phyloP scores from a whole-genome alignment of 768 basidiomycete genomes.

The Solioccasus polychromus region DNA sequence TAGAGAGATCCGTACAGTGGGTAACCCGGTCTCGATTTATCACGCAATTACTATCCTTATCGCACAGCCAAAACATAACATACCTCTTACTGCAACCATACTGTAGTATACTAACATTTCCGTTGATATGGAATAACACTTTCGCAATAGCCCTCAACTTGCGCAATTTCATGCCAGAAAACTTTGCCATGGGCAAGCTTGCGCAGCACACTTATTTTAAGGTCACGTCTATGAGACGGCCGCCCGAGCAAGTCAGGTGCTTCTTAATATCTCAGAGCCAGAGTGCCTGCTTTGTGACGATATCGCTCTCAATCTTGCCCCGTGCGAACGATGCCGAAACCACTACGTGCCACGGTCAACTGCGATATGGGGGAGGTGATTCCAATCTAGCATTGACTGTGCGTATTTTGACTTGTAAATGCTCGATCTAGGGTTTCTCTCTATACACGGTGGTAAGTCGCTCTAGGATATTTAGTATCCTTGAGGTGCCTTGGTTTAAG shows the following conservation, averaged over 20 bases:
- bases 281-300: background rate
- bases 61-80: background rate
- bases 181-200: too few species aligned
- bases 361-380: constrained; percentile 57
- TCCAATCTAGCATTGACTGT: background rate
- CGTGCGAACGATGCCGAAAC: constrained; percentile 15
- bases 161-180: too few species aligned
- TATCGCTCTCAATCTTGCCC: background rate
- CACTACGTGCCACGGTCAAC: constrained; percentile 44
- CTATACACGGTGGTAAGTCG: constrained; percentile 43
- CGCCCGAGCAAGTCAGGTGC: constrained; percentile 3
- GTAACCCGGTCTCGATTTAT: background rate
- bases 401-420: constrained; percentile 2
- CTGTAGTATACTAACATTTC: constrained; percentile 2
- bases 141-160: too few species aligned
- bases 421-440: constrained; percentile 44
- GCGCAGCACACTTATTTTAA: too few species aligned
- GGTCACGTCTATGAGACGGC: background rate
- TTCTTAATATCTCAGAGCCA: background rate
- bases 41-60: background rate
- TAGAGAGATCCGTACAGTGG: constrained; percentile 7
- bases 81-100: background rate
- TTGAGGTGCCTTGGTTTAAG: background rate
- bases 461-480: background rate
- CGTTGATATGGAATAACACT: background rate